phyloP scores from a whole-genome alignment of 2,329 filamentous ascomycete species.

The Cercospora beticola region DNA sequence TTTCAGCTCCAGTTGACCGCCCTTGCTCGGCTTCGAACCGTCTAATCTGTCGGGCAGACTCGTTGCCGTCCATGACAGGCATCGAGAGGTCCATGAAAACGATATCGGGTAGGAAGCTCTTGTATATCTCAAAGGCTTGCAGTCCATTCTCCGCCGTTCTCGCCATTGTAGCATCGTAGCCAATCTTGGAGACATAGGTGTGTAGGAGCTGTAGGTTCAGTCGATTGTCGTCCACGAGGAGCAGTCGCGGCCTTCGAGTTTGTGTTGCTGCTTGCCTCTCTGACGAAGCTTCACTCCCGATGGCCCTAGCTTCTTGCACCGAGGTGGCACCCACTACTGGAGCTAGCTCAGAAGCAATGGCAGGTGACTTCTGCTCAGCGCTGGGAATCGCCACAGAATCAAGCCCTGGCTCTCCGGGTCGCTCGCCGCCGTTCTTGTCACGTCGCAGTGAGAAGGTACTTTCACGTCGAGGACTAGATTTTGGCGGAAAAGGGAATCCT shows the following conservation, averaged over 20 bases:
- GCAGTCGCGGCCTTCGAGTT: constrained; percentile 23
- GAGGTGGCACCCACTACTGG: neutral
- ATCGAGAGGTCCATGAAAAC: constrained; percentile 51
- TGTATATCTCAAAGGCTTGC: constrained; percentile 48
- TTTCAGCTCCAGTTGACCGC: neutral
- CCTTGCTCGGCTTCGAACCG: constrained; percentile 27
- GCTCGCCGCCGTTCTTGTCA: neutral
- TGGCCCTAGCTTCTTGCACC: neutral
- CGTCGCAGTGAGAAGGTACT: neutral
- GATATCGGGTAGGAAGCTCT: constrained; percentile 43
- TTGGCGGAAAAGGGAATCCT: constrained; percentile 18
- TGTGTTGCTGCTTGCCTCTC: constrained; percentile 10
- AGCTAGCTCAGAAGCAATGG: neutral
- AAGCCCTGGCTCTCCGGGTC: neutral
- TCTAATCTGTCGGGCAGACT: constrained; percentile 34
- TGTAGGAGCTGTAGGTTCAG: constrained; percentile 33
- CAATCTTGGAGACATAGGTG: constrained; percentile 36
- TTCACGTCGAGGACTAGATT: neutral
- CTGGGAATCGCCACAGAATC: neutral
- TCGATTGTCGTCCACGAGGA: constrained; percentile 35
- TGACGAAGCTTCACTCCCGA: neutral
- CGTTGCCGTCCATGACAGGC: constrained; percentile 40
- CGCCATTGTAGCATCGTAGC: constrained; percentile 31
- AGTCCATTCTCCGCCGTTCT: constrained; percentile 48
- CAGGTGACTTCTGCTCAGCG: neutral